Percentiles rank a stretch among this genome's conserved stretches.
These are phyloP conservation scores for Blastomyces silverae DNA, from an alignment of 2,329 filamentous ascomycete genomes.

Conservation along the genomic window DNA sequence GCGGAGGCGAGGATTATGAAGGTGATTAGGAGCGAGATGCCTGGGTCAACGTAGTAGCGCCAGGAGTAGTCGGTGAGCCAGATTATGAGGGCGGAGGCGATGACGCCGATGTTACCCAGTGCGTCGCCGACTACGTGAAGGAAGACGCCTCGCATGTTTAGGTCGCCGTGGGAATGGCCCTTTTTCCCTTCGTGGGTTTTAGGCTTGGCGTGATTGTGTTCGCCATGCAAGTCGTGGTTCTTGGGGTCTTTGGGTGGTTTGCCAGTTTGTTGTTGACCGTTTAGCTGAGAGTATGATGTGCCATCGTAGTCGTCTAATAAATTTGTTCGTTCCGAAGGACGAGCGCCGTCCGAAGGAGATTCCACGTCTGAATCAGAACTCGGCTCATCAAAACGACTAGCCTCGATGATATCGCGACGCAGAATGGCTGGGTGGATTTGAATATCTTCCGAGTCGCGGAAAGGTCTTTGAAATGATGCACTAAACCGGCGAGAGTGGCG, in stretches of 20 bases:
- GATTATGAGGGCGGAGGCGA: conserved; percentile 68
- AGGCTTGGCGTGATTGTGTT: conserved; percentile 72
- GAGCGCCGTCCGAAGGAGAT: conserved; percentile 45
- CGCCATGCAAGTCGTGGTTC: conserved; percentile 49
- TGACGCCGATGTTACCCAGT: conserved; percentile 45
- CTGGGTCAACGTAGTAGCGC: conserved; percentile 82
- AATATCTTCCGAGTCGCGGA: conserved; percentile 58
- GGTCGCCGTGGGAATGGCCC: conserved; percentile 53
- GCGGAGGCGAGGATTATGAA: conserved; percentile 56
- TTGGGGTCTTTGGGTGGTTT: conserved; percentile 19
- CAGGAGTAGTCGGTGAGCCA: conserved; percentile 79
- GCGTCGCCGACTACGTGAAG: conserved; percentile 52
- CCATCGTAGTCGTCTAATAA: conserved; percentile 40
- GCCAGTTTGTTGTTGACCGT: conserved; percentile 21
- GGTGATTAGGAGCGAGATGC: conserved; percentile 90
- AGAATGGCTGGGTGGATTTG: conserved; percentile 86
- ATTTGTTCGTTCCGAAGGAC: conserved; percentile 41
- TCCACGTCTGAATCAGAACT: conserved; percentile 52
- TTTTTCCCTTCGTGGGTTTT: conserved; percentile 54
- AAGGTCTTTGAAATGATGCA: conserved; percentile 52
- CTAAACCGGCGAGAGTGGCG: conserved; percentile 34
- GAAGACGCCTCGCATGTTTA: conserved; percentile 84
- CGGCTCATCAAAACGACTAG: conserved; percentile 57
- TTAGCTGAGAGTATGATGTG: conserved; percentile 30
- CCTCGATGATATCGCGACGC: conserved; percentile 84